Evolutionary conservation across 23 red algal genomes (phyloP).

Genomic region (Cyanidiococcus yangmingshanensis): DNA sequence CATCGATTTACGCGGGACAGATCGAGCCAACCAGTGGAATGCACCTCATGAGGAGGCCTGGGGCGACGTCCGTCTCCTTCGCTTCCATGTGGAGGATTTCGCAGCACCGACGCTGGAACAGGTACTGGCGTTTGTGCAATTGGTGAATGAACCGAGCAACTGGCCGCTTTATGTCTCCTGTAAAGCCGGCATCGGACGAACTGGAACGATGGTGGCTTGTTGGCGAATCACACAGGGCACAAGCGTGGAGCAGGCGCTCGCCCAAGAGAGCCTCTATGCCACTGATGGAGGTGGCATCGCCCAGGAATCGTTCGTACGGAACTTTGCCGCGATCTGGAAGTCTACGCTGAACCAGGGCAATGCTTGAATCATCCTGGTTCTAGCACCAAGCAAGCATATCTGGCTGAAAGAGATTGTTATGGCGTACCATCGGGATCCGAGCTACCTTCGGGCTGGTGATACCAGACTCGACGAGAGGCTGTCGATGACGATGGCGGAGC

Average conservation of each 20-base stretch:
- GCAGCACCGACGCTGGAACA: conserved; percentile 48
- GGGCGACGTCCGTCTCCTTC: conserved; percentile 17
- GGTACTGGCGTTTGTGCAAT: conserved; percentile 22
- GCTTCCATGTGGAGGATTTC: conserved; percentile 63
- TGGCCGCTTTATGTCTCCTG: conserved; percentile 44
- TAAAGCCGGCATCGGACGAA: conserved; percentile 73
- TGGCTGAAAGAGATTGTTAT: no score
- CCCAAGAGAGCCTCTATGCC: conserved; percentile 42
- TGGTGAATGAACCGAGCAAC: conserved; percentile 16
- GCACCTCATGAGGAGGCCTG: conserved; percentile 19
- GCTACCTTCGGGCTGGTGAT: no score
- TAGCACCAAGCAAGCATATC: no score
- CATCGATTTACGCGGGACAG: conserved; percentile 63
- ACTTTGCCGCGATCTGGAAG: conserved; percentile 29
- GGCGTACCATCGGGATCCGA: no score
- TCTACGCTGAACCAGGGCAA: no score
- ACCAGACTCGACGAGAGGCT: no score
- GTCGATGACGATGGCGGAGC: no score
- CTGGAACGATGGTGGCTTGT: conserved; percentile 60
- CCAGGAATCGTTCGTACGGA: conserved; percentile 61
- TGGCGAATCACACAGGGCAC: conserved; percentile 61
- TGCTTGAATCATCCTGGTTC: no score
- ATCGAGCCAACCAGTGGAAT: conserved; percentile 63
- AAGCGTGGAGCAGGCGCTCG: conserved; percentile 39
- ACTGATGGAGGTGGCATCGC: conserved; percentile 45